Evolutionary conservation across 371 early-diverging fungal genomes (phyloP).

Genomic region (Lichtheimia ramosa): DNA sequence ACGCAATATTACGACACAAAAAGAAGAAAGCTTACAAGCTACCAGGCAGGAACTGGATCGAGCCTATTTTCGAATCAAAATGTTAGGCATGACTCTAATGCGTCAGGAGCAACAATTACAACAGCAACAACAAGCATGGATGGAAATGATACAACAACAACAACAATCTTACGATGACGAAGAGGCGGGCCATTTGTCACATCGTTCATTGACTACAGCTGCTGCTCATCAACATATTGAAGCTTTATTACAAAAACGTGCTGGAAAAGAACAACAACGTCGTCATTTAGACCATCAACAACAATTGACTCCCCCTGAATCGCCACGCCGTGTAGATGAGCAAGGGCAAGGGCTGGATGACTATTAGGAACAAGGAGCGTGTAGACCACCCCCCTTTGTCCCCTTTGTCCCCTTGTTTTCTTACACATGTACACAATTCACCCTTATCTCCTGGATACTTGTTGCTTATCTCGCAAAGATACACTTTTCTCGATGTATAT

Average conservation of each 20-base stretch:
- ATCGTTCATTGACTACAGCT: not conserved
- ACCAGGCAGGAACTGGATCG: constrained; percentile 52
- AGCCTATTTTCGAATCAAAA: constrained; percentile 35
- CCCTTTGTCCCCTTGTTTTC: too few relatives aligned
- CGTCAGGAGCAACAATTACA: constrained; percentile 19
- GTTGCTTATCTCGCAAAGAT: too few relatives aligned
- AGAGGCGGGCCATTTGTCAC: constrained; percentile 7
- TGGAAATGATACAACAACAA: not conserved
- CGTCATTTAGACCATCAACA: constrained; percentile 1
- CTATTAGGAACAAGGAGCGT: too few relatives aligned
- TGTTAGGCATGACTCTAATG: constrained; percentile 25
- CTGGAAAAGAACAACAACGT: not conserved
- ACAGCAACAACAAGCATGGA: constrained; percentile 1
- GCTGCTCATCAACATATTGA: constrained; percentile 1
- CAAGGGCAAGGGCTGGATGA: not conserved
- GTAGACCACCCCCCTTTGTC: too few relatives aligned
- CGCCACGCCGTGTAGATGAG: constrained; percentile 3
- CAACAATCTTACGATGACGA: not conserved
- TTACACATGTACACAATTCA: too few relatives aligned
- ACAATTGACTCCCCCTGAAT: constrained; percentile 10
- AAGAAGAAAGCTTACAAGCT: constrained; percentile 31
- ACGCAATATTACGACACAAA: constrained; percentile 36
- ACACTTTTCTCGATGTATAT: too few relatives aligned
- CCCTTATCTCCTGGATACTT: too few relatives aligned
- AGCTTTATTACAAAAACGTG: not conserved